Percentiles rank a stretch among this genome's conserved stretches.
These are phyloP conservation scores for Didymella sp. DNA, from an alignment of 2,329 filamentous ascomycete genomes.

Conservation along the genomic window DNA sequence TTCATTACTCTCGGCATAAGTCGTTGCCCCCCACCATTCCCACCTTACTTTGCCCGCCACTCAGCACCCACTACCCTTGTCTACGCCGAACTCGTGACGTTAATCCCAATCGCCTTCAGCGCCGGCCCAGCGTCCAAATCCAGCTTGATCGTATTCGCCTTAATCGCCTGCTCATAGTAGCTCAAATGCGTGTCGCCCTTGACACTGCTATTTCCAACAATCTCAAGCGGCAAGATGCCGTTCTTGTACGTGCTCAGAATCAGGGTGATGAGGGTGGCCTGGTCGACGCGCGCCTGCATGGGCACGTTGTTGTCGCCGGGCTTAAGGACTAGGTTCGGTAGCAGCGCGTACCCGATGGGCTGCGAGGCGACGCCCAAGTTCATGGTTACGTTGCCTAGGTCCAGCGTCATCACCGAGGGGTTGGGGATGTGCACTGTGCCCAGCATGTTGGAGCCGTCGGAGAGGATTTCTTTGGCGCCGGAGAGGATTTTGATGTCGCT, in stretches of 20 bases:
- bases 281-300: conserved; percentile 63
- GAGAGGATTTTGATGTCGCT: conserved; percentile 59
- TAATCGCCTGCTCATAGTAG: conserved; percentile 65
- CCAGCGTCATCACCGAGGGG: conserved; percentile 67
- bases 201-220: conserved; percentile 61
- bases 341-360: conserved; percentile 62
- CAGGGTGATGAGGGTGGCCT: conserved; percentile 57
- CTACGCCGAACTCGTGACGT: conserved; percentile 24
- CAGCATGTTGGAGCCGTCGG: conserved; percentile 66
- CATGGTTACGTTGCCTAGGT: conserved; percentile 72
- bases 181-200: conserved; percentile 60
- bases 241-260: conserved; percentile 59
- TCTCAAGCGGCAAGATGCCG: conserved; percentile 62
- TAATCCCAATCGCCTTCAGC: conserved; percentile 36
- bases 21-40: too few species aligned
- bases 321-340: conserved; percentile 64
- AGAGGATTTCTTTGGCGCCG: conserved; percentile 30
- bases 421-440: conserved; percentile 69
- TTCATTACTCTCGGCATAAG: too few species aligned
- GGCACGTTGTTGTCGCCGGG: conserved; percentile 65
- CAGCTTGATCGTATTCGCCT: conserved; percentile 59
- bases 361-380: conserved; percentile 62
- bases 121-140: conserved; percentile 55
- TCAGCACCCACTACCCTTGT: too few species aligned
- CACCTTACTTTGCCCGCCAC: too few species aligned